phyloP scores from a whole-genome alignment of 73 alveolate genomes.

The Stentor roeselii region DNA sequence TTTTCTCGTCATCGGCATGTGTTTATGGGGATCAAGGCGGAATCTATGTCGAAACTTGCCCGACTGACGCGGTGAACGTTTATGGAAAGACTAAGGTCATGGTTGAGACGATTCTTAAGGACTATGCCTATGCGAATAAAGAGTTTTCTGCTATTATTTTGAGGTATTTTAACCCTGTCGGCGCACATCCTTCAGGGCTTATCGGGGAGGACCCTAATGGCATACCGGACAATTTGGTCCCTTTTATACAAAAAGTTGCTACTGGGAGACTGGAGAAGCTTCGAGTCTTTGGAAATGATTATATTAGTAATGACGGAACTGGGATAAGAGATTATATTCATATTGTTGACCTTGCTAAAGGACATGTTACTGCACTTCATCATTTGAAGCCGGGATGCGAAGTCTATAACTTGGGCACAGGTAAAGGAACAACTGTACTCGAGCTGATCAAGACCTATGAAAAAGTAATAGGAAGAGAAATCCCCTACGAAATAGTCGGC shows the following conservation, averaged over 20 bases:
- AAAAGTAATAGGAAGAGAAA: slow-evolving; percentile 67
- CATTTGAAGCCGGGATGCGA: slow-evolving; percentile 60
- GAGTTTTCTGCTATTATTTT: background rate
- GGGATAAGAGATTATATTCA: slow-evolving; percentile 95
- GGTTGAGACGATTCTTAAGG: background rate
- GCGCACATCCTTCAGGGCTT: slow-evolving; percentile 94
- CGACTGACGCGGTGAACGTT: slow-evolving; percentile 79
- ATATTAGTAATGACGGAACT: slow-evolving; percentile 93
- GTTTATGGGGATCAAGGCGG: slow-evolving; percentile 86
- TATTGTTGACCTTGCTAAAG: slow-evolving; percentile 94
- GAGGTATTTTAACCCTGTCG: slow-evolving; percentile 97
- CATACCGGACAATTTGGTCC: slow-evolving; percentile 92
- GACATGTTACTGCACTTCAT: slow-evolving; percentile 89
- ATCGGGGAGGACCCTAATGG: slow-evolving; percentile 94
- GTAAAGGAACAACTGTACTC: slow-evolving; percentile 90
- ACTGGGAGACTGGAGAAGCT: slow-evolving; percentile 69
- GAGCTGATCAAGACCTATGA: slow-evolving; percentile 82
- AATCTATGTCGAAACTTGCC: slow-evolving; percentile 57
- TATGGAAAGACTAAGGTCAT: slow-evolving; percentile 91
- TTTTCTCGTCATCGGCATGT: slow-evolving; percentile 94
- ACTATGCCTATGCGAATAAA: background rate
- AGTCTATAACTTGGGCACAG: slow-evolving; percentile 93
- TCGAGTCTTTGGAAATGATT: slow-evolving; percentile 94
- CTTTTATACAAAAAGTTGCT: slow-evolving; percentile 88
- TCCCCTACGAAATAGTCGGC: slow-evolving; percentile 63